Percentiles rank a stretch among this genome's conserved stretches.
Conservation (phyloP, 2,329 filamentous ascomycete genomes). For the Cladophialophora carrionii region DNA sequence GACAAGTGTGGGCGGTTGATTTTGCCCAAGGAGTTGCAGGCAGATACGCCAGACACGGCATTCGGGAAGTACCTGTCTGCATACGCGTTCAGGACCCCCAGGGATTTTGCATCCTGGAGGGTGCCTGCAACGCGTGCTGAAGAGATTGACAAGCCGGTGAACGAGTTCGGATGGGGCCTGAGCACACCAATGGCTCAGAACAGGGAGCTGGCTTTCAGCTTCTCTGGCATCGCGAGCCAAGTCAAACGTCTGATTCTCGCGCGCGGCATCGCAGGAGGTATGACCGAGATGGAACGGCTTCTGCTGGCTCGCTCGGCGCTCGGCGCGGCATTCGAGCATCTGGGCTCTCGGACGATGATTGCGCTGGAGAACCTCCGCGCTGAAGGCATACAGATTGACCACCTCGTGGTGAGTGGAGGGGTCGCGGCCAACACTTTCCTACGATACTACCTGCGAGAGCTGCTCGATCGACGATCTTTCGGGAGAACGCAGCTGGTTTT, state of each 20-base stretch:
- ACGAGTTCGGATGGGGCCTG: slow-evolving; percentile 68
- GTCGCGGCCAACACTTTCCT: slow-evolving; percentile 86
- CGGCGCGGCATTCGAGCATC: slow-evolving; percentile 83
- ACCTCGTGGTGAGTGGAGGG: slow-evolving; percentile 83
- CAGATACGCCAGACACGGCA: slow-evolving; percentile 65
- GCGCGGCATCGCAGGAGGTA: slow-evolving; percentile 41
- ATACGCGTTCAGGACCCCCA: slow-evolving; percentile 69
- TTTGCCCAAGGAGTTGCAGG: slow-evolving; percentile 65
- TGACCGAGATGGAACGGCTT: slow-evolving; percentile 62
- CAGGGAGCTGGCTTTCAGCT: slow-evolving; percentile 69
- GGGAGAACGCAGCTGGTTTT: slow-evolving; percentile 65
- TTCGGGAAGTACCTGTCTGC: slow-evolving; percentile 79
- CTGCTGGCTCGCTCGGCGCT: slow-evolving; percentile 73
- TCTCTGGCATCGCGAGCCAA: slow-evolving; percentile 70
- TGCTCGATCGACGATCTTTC: slow-evolving; percentile 70
- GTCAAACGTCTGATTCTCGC: slow-evolving; percentile 56
- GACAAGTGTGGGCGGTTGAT: slow-evolving; percentile 84
- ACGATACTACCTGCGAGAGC: slow-evolving; percentile 64
- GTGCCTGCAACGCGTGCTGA: slow-evolving; percentile 61
- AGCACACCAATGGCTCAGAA: slow-evolving; percentile 67
- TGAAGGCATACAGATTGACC: slow-evolving; percentile 49
- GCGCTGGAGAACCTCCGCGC: slow-evolving; percentile 58
- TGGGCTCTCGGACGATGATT: slow-evolving; percentile 73
- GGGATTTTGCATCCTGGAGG: slow-evolving; percentile 55
- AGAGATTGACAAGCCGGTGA: slow-evolving; percentile 52